A percentile compares a stretch with the other conserved stretches of the same genome.
These are phyloP conservation scores for Globisporangium middletonii DNA, from an alignment of 352 stramenopile species.

Conservation along the genomic window DNA sequence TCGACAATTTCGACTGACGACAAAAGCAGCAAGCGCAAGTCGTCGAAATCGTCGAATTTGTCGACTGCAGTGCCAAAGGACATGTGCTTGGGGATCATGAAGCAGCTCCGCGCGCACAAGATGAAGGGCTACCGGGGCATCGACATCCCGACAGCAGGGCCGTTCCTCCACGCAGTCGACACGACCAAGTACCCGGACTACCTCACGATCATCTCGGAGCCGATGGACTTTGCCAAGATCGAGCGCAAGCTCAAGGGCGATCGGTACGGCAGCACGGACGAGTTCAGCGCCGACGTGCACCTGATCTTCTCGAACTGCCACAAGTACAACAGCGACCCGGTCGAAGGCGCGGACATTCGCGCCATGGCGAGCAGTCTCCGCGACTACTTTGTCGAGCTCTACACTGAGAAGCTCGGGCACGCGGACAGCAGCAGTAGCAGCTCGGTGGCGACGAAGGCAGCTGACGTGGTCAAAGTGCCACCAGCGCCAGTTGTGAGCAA, in stretches of 20 bases:
- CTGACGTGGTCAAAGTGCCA: too few relatives aligned
- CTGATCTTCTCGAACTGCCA: slow-evolving; percentile 87
- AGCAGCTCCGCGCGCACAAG: slow-evolving; percentile 69
- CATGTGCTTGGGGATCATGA: slow-evolving; percentile 60
- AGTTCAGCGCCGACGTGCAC: slow-evolving; percentile 82
- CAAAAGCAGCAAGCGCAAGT: slow-evolving; percentile 28
- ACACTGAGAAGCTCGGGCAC: slow-evolving; percentile 53
- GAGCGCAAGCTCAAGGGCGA: slow-evolving; percentile 84
- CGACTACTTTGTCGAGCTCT: slow-evolving; percentile 77
- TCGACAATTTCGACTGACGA: slow-evolving; percentile 14
- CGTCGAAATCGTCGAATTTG: slow-evolving; percentile 27
- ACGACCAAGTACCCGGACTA: slow-evolving; percentile 86
- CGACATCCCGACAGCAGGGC: slow-evolving; percentile 74
- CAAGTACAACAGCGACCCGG: slow-evolving; percentile 86
- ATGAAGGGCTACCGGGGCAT: slow-evolving; percentile 81
- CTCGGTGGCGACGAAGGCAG: slow-evolving; percentile 14
- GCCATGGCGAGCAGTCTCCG: slow-evolving; percentile 78
- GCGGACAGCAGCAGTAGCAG: slow-evolving; percentile 13
- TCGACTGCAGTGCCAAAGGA: slow-evolving; percentile 41
- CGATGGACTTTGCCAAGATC: slow-evolving; percentile 87
- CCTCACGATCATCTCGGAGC: slow-evolving; percentile 67
- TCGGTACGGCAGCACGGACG: slow-evolving; percentile 65
- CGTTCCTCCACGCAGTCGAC: slow-evolving; percentile 80
- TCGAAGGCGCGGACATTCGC: slow-evolving; percentile 82
- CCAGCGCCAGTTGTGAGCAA: too few relatives aligned